A percentile compares a stretch with the other conserved stretches of the same genome.
Conservation (phyloP, 768 basidiomycete genomes). For the Trametes villosa region DNA sequence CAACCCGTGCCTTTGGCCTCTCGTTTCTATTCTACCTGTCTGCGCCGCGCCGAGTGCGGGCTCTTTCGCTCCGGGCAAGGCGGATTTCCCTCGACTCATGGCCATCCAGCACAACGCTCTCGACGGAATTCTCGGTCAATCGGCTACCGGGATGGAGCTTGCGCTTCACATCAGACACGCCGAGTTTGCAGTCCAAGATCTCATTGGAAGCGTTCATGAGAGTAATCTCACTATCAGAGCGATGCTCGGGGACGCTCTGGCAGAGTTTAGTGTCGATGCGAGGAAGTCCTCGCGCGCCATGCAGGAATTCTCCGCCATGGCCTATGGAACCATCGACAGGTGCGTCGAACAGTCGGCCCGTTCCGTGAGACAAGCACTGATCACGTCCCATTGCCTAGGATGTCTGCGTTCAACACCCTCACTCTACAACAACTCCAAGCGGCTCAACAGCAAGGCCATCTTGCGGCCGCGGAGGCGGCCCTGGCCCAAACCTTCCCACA, state of each 20-base stretch:
- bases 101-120: slow-evolving; percentile 63
- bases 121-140: slow-evolving; percentile 61
- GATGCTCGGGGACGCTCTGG: slow-evolving; percentile 51
- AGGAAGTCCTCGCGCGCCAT: slow-evolving; percentile 60
- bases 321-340: slow-evolving; percentile 75
- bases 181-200: slow-evolving; percentile 73
- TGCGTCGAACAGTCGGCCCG: slow-evolving; percentile 37
- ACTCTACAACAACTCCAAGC: slow-evolving; percentile 43
- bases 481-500: slow-evolving; percentile 58
- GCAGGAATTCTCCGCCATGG: slow-evolving; percentile 62
- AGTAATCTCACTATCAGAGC: slow-evolving; percentile 69
- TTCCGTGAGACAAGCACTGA: no score
- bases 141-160: slow-evolving; percentile 58
- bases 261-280: slow-evolving; percentile 61
- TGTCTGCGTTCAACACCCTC: slow-evolving; percentile 73
- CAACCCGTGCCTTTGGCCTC: not conserved
- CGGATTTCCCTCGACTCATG: slow-evolving; percentile 60
- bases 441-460: slow-evolving; percentile 33
- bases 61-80: not conserved
- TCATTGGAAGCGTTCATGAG: slow-evolving; percentile 60
- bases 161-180: slow-evolving; percentile 73
- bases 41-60: not conserved
- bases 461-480: slow-evolving; percentile 42
- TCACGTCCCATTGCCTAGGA: slow-evolving; percentile 41
- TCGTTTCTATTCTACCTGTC: not conserved